Evolutionary conservation across 176 grass and related monocot genomes (phyloP).

Genomic region (Oryza meridionalis): DNA sequence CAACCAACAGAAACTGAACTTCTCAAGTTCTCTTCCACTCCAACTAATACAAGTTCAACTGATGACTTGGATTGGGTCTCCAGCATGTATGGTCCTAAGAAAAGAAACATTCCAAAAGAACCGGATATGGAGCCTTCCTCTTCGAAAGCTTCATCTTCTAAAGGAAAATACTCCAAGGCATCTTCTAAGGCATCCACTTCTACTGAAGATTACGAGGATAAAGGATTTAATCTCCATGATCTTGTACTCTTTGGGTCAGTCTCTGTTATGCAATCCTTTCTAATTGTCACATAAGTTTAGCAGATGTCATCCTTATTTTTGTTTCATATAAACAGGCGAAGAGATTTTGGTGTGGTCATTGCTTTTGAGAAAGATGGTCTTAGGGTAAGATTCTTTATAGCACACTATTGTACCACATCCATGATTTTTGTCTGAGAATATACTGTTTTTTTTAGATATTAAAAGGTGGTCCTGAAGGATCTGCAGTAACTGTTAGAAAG

Average conservation of each 20-base stretch:
- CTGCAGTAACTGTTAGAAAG: constrained; percentile 59
- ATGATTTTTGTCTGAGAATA: constrained; percentile 36
- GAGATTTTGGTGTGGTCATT: constrained; percentile 87
- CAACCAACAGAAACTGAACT: constrained; percentile 76
- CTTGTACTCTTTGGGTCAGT: constrained; percentile 93
- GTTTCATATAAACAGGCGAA: constrained; percentile 60
- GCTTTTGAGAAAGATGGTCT: constrained; percentile 87
- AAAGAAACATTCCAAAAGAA: constrained; percentile 48
- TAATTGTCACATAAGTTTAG: constrained; percentile 1
- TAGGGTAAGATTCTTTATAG: constrained; percentile 52
- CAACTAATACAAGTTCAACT: constrained; percentile 49
- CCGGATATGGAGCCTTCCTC: constrained; percentile 35
- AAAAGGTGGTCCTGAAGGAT: constrained; percentile 77
- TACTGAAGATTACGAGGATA: constrained; percentile 48
- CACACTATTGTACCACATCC: constrained; percentile 3
- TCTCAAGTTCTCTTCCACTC: constrained; percentile 78
- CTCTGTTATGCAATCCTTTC: constrained; percentile 14
- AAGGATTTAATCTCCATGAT: constrained; percentile 78
- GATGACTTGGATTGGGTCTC: constrained; percentile 89
- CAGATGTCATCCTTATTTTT: constrained; percentile 23
- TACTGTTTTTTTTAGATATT: constrained; percentile 60
- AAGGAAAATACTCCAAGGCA: constrained; percentile 47
- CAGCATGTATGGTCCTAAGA: constrained; percentile 64
- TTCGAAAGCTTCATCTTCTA: constrained; percentile 46
- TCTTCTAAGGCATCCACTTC: constrained; percentile 70